Evolutionary conservation across 768 basidiomycete species (phyloP).

Genomic region (Boletellus ananas): DNA sequence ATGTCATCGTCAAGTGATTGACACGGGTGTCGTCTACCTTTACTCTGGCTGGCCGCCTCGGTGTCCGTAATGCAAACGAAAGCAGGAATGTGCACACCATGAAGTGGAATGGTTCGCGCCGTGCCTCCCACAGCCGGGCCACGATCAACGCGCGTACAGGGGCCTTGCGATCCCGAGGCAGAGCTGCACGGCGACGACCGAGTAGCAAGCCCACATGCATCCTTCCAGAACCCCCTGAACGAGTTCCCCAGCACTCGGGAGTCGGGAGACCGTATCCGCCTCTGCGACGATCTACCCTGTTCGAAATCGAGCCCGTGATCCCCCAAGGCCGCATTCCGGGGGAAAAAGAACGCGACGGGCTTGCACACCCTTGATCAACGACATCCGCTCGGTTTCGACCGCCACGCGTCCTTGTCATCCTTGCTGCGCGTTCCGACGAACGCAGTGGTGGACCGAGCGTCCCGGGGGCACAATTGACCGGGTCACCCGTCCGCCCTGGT

Average conservation of each 20-base stretch:
- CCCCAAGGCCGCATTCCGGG: no score
- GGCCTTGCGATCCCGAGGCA: constrained; percentile 14
- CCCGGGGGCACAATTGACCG: no score
- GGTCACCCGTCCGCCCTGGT: no score
- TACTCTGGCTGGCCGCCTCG: constrained; percentile 23
- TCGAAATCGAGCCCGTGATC: no score
- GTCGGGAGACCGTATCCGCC: no score
- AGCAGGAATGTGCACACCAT: constrained; percentile 27
- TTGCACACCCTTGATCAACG: constrained; percentile 5
- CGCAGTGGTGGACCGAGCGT: no score
- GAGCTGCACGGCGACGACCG: constrained; percentile 4
- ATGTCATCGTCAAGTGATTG: no score
- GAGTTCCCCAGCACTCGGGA: constrained; percentile 15
- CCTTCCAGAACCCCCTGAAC: constrained; percentile 5
- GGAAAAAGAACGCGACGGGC: no score
- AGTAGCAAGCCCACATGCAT: not conserved
- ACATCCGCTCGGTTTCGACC: no score
- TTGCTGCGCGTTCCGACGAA: no score
- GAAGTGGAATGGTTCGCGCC: constrained; percentile 25
- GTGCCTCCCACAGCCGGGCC: constrained; percentile 2
- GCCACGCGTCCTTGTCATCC: no score
- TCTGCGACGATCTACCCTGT: no score
- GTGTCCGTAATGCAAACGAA: constrained; percentile 21
- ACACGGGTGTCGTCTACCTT: constrained; percentile 5
- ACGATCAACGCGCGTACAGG: constrained; percentile 21